phyloP scores from a whole-genome alignment of 2,329 filamentous ascomycete species.

The Cryphonectria naterciae region DNA sequence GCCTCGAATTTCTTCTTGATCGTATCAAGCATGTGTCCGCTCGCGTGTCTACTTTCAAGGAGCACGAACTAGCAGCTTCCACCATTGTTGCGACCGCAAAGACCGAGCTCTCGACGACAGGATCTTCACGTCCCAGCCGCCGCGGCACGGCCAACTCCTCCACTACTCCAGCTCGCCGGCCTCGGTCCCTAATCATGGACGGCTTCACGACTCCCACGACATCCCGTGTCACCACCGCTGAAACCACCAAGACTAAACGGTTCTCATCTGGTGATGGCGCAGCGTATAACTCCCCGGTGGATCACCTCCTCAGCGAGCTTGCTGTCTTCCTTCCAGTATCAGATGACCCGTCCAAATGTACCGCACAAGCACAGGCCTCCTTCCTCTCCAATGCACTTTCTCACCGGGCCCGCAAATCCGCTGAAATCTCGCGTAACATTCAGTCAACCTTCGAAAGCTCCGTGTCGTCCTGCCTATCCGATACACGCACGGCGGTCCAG shows the following conservation, averaged over 20 bases:
- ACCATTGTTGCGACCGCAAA: slow-evolving; percentile 48
- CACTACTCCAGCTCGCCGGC: slow-evolving; percentile 41
- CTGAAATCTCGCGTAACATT: slow-evolving; percentile 48
- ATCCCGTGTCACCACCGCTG: not conserved
- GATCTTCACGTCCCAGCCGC: slow-evolving; percentile 31
- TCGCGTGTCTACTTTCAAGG: slow-evolving; percentile 49
- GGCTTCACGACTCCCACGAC: slow-evolving; percentile 20
- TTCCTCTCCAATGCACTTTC: slow-evolving; percentile 17
- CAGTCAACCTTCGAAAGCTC: slow-evolving; percentile 56
- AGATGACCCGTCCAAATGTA: slow-evolving; percentile 32
- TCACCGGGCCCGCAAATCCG: slow-evolving; percentile 23
- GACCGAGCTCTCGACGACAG: slow-evolving; percentile 45
- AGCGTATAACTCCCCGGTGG: slow-evolving; percentile 45
- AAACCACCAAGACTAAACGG: slow-evolving; percentile 35
- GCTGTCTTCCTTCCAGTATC: slow-evolving; percentile 48
- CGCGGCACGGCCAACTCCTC: slow-evolving; percentile 33
- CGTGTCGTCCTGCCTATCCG: slow-evolving; percentile 48
- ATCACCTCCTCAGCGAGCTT: slow-evolving; percentile 54
- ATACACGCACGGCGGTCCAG: slow-evolving; percentile 53
- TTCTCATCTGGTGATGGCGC: slow-evolving; percentile 41
- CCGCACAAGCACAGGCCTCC: slow-evolving; percentile 27
- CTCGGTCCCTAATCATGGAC: slow-evolving; percentile 27
- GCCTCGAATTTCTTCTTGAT: slow-evolving; percentile 55
- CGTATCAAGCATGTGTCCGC: slow-evolving; percentile 48
- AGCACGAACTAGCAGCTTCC: slow-evolving; percentile 47